Base-by-base conservation (phyloP, 78 protist genomes). In the Polysphondylium violaceum region DNA sequence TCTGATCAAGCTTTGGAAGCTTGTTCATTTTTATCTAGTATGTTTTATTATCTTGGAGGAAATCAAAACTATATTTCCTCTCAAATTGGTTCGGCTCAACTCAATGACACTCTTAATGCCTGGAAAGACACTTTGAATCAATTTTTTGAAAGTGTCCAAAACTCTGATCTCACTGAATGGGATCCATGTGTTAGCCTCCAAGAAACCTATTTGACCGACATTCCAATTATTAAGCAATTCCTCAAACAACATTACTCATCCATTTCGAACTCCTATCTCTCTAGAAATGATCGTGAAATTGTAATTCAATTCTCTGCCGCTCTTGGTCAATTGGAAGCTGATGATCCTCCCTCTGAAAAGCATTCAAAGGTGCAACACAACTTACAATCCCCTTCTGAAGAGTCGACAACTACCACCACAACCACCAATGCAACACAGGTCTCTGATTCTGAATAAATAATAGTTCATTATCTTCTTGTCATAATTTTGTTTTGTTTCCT, bases 91-190 rank as follows among this genome's bases (percentile, higher is more conserved):
- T 51, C 6, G 14, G 47, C 36, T 9, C 23, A 76, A 0, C 60
- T 76, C 2, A 76, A 76, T 44, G 73, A 47, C 53, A 12, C 23
- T 47, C 53, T 47, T 17, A 73, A 58, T 2, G 40, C 17, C 25
- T 55, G 61, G 71, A 67, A 44, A 58, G 47, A 77, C 19, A 44
- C 23, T 0, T 19, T 83, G 0, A n/a, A 19, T 1, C 29, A 56
- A 2, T 83, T 83, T 44, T 55, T 69, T 56, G 79, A 53, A 6
- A 33, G 27, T 19, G 65, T 83, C 31, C n/a, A 8, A n/a, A 21
- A n/a, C n/a, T 68, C 81, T 2, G 89, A 79, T 67, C 53, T 79
- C 21, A 69, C 91, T 6, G 91, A 83, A 53, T 83, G 91, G 91
- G 91, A 67, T 17, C 27, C 79, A 0, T 40, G 72, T 4, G 77